Base-by-base conservation (phyloP, 169 alveolate species). In the Plasmodium knowlesi region DNA sequence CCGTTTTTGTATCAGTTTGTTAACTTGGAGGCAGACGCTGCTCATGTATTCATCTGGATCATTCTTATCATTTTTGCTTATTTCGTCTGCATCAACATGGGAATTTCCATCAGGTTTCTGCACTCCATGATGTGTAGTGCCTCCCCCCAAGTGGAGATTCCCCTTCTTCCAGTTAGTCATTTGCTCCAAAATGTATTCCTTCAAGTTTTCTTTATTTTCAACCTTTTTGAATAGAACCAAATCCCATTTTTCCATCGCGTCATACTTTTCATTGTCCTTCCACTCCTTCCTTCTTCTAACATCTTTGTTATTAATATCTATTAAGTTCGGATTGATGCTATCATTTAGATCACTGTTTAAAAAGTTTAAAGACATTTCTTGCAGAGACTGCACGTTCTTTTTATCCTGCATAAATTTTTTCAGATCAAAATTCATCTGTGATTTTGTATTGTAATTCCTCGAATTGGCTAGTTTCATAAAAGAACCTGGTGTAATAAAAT, bases 401-500 rank as follows among this genome's bases (percentile, higher is more conserved):
- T 82, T 80, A 25, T 90, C 92, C 50, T 80, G 71, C n/a, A 82
- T 72, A 16, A 90, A 81, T 82, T 90, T 79, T 81, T 90, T 90
- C 57, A 90, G 25, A 90, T 90, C 95, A 81, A 50, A 81, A 61
- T 82, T 46, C 50, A 90, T 41, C 54, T 41, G 83, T 32, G 54
- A 0, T 43, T 79, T 90, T 46, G 37, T 46, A 41, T 61, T 88
- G 43, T 37, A 76, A 19, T 78, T 37, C 81, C 41, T 88, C 10
- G 84, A 72, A 54, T 53, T 50, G 25, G 83, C 70, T 67, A 34
- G 70, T 57, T 90, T 82, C 10, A 90, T 46, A 46, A 39, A 19
- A 2, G 95, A 90, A 46, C 95, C 95, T 4, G 95, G 95, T 6
- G 84, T 71, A 41, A 90, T 76, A 90, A 90, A 90, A 72, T 90